Evolutionary conservation across 2,329 filamentous ascomycete genomes (phyloP).

Genomic region (Pseudogymnoascus sp.): DNA sequence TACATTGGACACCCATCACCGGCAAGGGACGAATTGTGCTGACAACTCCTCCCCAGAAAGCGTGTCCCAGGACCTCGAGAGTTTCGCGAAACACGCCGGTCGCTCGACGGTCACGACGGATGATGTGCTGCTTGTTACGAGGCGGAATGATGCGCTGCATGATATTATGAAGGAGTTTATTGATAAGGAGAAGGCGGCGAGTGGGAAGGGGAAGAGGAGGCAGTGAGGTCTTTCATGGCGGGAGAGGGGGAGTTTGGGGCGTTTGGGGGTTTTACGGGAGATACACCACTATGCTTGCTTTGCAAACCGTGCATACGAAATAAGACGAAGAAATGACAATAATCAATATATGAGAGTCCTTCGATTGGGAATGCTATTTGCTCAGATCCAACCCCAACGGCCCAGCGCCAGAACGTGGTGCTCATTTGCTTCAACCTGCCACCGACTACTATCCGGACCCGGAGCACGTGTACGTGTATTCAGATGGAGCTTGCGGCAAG

Average conservation of each 20-base stretch:
- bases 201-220: slow-evolving; percentile 17
- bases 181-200: slow-evolving; percentile 48
- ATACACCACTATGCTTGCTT: not conserved
- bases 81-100: slow-evolving; percentile 68
- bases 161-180: slow-evolving; percentile 63
- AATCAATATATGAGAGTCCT: not conserved
- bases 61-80: slow-evolving; percentile 52
- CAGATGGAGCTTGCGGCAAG: not conserved
- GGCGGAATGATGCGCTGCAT: slow-evolving; percentile 80
- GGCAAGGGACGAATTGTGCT: not conserved
- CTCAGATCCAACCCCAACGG: not conserved
- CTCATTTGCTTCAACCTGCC: not conserved
- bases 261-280: not conserved
- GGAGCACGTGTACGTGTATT: not conserved
- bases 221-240: not conserved
- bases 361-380: not conserved
- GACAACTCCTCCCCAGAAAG: slow-evolving; percentile 35
- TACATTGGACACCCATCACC: not conserved
- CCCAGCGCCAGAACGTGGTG: not conserved
- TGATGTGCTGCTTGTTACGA: slow-evolving; percentile 78
- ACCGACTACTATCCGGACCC: not conserved
- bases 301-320: not conserved
- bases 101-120: slow-evolving; percentile 72
- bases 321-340: not conserved
- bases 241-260: not conserved